Conservation (phyloP, 2,329 filamentous ascomycete genomes). For the Plenodomus lindquistii region DNA sequence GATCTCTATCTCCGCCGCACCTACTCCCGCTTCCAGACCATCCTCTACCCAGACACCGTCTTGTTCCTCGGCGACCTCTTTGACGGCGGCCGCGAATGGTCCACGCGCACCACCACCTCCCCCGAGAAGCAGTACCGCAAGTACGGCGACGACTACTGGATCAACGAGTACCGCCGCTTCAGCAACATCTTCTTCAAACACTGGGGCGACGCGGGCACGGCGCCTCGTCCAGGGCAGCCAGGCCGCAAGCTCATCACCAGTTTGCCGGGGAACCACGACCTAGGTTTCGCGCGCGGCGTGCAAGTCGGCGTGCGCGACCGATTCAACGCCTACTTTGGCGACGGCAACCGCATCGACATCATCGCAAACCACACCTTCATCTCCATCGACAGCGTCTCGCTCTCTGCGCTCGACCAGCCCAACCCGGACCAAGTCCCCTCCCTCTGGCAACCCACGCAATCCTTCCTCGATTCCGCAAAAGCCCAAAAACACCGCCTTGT, state of each 20-base stretch:
- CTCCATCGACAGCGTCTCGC: slow-evolving; percentile 83
- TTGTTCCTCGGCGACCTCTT: slow-evolving; percentile 95
- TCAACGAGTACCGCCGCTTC: slow-evolving; percentile 84
- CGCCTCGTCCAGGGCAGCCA: slow-evolving; percentile 61
- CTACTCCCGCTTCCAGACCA: slow-evolving; percentile 75
- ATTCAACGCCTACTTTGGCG: slow-evolving; percentile 87
- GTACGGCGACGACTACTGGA: slow-evolving; percentile 83
- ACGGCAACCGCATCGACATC: slow-evolving; percentile 87
- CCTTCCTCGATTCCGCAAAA: slow-evolving; percentile 73
- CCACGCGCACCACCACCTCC: slow-evolving; percentile 58
- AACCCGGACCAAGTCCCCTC: slow-evolving; percentile 56
- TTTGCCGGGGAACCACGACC: slow-evolving; percentile 91
- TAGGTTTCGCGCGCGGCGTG: slow-evolving; percentile 87
- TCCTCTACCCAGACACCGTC: slow-evolving; percentile 80
- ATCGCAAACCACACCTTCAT: slow-evolving; percentile 96
- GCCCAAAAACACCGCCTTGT: slow-evolving; percentile 68
- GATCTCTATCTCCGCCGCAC: slow-evolving; percentile 88
- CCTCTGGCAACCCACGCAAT: slow-evolving; percentile 75
- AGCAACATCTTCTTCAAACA: slow-evolving; percentile 79
- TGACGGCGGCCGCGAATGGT: slow-evolving; percentile 95
- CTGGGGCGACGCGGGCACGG: slow-evolving; percentile 63
- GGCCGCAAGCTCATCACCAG: slow-evolving; percentile 81
- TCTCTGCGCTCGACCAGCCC: slow-evolving; percentile 71
- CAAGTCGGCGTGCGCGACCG: slow-evolving; percentile 78
- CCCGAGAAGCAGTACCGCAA: slow-evolving; percentile 71